These are phyloP conservation scores for Eucalyptus marginata DNA, from an alignment of 345 rosid species.

Conservation along the genomic window DNA sequence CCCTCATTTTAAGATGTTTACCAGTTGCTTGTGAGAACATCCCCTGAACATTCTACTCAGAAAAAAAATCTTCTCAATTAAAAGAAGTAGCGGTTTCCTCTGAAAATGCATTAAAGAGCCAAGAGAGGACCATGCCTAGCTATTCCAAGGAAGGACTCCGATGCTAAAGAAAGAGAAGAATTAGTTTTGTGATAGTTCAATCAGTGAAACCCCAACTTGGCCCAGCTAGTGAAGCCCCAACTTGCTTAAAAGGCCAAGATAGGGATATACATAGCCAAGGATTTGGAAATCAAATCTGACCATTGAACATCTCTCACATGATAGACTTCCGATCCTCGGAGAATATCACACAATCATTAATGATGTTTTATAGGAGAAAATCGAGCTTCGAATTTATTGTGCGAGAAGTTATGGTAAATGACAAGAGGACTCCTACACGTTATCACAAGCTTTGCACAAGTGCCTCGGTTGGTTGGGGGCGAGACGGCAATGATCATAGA, in stretches of 20 bases:
- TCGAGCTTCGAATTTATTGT: neutral
- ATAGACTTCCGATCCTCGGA: neutral
- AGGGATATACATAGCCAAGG: neutral
- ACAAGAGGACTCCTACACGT: neutral
- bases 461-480: neutral
- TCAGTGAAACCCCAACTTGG: neutral
- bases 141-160: neutral
- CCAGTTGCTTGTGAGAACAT: neutral
- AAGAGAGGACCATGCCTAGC: neutral
- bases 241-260: neutral
- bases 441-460: neutral
- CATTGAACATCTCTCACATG: no score
- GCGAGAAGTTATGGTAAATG: neutral
- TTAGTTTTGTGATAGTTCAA: neutral
- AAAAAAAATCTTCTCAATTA: neutral
- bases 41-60: neutral
- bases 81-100: neutral
- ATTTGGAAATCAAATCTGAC: neutral
- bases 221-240: neutral
- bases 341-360: no score
- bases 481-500: neutral
- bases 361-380: neutral
- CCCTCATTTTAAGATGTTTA: neutral
- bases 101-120: neutral
- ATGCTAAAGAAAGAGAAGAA: neutral